A percentile compares a stretch with the other conserved stretches of the same genome.
phyloP scores from a whole-genome alignment of 495 filamentous ascomycete species.

The Penicillium tannophilum region DNA sequence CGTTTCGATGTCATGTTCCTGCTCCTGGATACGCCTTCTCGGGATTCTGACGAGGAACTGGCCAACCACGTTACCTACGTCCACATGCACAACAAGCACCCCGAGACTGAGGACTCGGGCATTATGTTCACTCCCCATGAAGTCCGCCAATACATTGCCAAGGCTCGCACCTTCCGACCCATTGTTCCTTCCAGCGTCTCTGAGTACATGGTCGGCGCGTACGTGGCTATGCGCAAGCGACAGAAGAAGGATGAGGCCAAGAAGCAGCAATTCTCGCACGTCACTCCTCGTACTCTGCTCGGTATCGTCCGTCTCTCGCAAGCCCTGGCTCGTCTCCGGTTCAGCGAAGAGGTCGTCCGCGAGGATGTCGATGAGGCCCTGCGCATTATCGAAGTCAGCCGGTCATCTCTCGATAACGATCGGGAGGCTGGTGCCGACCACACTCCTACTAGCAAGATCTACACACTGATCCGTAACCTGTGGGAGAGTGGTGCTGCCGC shows the following conservation, averaged over 20 bases:
- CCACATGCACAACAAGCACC: conserved; percentile 95
- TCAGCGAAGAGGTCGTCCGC: conserved; percentile 76
- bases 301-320: conserved; percentile 92
- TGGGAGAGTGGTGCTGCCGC: conserved; percentile 81
- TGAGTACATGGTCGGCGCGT: conserved; percentile 95
- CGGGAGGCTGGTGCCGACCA: conserved; percentile 62
- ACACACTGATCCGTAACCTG: conserved; percentile 84
- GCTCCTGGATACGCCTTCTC: conserved; percentile 87
- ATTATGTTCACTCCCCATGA: conserved; percentile 85
- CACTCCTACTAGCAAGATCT: conserved; percentile 87
- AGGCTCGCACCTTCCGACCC: conserved; percentile 85
- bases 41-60: conserved; percentile 89
- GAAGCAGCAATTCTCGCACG: conserved; percentile 89
- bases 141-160: conserved; percentile 92
- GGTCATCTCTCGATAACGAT: conserved; percentile 78
- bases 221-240: conserved; percentile 86
- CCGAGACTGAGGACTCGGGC: conserved; percentile 67
- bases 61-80: conserved; percentile 95
- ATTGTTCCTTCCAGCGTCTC: conserved; percentile 79
- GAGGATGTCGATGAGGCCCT: conserved; percentile 97
- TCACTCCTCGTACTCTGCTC: conserved; percentile 88
- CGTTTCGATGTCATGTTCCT: conserved; percentile 97
- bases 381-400: conserved; percentile 86
- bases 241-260: conserved; percentile 86
- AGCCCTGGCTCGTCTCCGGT: conserved; percentile 90